Base-by-base conservation (phyloP, 495 filamentous ascomycete species). In the Penicillium cosmopolitanum region DNA sequence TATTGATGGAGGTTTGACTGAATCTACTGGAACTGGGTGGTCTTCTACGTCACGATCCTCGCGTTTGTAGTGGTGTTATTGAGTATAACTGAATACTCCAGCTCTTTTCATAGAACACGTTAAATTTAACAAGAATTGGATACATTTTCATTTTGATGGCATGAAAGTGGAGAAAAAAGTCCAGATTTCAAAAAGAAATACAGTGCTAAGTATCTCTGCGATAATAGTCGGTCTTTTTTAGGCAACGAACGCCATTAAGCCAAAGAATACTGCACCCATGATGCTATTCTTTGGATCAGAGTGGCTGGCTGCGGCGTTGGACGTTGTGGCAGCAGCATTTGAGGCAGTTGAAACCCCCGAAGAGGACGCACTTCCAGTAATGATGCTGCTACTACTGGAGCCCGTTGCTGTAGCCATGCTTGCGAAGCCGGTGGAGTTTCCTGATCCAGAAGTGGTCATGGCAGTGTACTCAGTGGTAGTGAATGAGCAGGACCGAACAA, bases 21-120 rank as follows among this genome's bases (percentile, higher is more conserved):
- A 78, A 1, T 64, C 64, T 16, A 77, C 61, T 42, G 52, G 57
- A 4, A 60, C 57, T 42, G 57, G 57, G 36, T 38, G 36, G 36
- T 38, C 36, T 38, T 38, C 48, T 31, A 21, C 23, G 7, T 33
- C 36, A 2, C 8, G 11, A 1, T 38, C 11, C 5, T 38, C 36
- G 36, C 36, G 15, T 38, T 38, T 38, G 15, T 38, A 38, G 4
- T 9, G 4, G 28, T 31, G 6, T 31, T 9, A 31, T 9, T 31
- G 5, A 31, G 8, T 9, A 9, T 31, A 9, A 0, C 28, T 31
- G 8, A 9, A 8, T 7, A 8, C 8, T 9, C 8, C 5, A 8
- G 8, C 8, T 31, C 28, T 31, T 31, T 31, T 7, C 5, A 31
- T 9, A 31, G 28, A 9, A 31, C 1, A 7, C 8, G 0, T 31